phyloP scores from a whole-genome alignment of 805 yeast species.

The Helenozyma baotianmanensis region DNA sequence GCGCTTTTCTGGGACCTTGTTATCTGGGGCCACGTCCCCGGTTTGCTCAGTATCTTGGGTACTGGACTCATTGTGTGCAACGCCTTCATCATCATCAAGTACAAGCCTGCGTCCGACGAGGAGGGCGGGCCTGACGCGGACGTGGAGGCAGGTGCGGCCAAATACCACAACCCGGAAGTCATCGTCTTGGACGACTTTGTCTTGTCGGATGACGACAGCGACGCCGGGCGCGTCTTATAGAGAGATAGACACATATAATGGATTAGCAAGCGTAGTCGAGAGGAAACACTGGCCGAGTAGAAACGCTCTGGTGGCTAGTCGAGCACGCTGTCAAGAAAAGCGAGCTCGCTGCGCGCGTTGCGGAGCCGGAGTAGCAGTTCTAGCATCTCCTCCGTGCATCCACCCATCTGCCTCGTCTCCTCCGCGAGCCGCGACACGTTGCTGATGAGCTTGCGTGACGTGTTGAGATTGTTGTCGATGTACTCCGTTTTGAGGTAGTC shows the following conservation, averaged over 20 bases:
- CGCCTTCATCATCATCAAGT: constrained; percentile 56
- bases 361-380: constrained; percentile 8
- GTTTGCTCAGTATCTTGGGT: constrained; percentile 63
- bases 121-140: constrained; percentile 1
- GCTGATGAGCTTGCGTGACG: constrained; percentile 30
- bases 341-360: constrained; percentile 5
- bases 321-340: constrained; percentile 11
- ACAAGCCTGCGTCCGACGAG: constrained; percentile 32
- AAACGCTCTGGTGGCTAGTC: too few relatives aligned
- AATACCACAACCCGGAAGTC: constrained; percentile 13
- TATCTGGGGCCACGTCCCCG: constrained; percentile 73
- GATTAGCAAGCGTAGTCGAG: neutral
- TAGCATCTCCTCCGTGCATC: constrained; percentile 2
- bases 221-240: neutral
- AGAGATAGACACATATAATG: neutral
- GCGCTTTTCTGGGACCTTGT: constrained; percentile 72
- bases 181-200: constrained; percentile 15
- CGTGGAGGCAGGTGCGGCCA: constrained; percentile 9
- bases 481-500: constrained; percentile 33
- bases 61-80: constrained; percentile 61
- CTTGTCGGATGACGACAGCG: constrained; percentile 13
- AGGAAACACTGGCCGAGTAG: too few relatives aligned
- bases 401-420: constrained; percentile 1
- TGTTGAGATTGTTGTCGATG: constrained; percentile 34
- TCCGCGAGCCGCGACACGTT: constrained; percentile 13